Conservation (phyloP, 495 filamentous ascomycete genomes). For the Pseudevernia furfuracea region DNA sequence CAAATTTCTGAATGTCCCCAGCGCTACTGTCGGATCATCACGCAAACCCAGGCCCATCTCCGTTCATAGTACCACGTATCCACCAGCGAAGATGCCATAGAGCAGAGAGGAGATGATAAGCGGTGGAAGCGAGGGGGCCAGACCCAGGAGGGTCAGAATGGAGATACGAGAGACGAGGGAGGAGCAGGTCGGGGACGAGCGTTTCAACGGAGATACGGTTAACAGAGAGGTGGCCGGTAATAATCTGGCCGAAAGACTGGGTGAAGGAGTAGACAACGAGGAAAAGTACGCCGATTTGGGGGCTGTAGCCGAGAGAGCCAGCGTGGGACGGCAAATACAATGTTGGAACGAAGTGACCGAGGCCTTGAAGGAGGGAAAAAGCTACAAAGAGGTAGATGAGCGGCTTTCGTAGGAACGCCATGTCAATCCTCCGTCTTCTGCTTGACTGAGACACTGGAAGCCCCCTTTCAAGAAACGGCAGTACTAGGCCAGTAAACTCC, state of each 20-base stretch:
- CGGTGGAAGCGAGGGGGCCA: slow-evolving; percentile 37
- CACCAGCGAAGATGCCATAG: slow-evolving; percentile 49
- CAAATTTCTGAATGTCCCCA: slow-evolving; percentile 43
- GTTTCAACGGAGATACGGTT: slow-evolving; percentile 39
- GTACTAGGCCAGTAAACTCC: slow-evolving; percentile 29
- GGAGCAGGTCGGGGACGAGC: slow-evolving; percentile 39
- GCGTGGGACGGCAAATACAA: slow-evolving; percentile 48
- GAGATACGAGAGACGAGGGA: slow-evolving; percentile 39
- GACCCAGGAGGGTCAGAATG: slow-evolving; percentile 48
- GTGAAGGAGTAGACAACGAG: slow-evolving; percentile 40
- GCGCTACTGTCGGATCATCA: slow-evolving; percentile 30
- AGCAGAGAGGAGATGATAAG: slow-evolving; percentile 47
- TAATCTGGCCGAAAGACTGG: slow-evolving; percentile 39
- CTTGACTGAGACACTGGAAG: slow-evolving; percentile 18
- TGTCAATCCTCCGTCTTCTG: slow-evolving; percentile 23
- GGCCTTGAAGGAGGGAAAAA: slow-evolving; percentile 32
- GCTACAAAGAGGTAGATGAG: slow-evolving; percentile 17
- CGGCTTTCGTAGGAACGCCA: slow-evolving; percentile 32
- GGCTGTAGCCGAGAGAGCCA: slow-evolving; percentile 28
- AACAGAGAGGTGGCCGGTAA: slow-evolving; percentile 44
- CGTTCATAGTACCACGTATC: slow-evolving; percentile 40
- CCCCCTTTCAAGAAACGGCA: slow-evolving; percentile 31
- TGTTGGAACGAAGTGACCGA: slow-evolving; percentile 47
- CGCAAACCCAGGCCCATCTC: slow-evolving; percentile 41
- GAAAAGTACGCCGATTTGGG: slow-evolving; percentile 31